A percentile compares a stretch with the other conserved stretches of the same genome.
phyloP scores from a whole-genome alignment of 2,329 filamentous ascomycete genomes.

The Atkinsonella hypoxylon region DNA sequence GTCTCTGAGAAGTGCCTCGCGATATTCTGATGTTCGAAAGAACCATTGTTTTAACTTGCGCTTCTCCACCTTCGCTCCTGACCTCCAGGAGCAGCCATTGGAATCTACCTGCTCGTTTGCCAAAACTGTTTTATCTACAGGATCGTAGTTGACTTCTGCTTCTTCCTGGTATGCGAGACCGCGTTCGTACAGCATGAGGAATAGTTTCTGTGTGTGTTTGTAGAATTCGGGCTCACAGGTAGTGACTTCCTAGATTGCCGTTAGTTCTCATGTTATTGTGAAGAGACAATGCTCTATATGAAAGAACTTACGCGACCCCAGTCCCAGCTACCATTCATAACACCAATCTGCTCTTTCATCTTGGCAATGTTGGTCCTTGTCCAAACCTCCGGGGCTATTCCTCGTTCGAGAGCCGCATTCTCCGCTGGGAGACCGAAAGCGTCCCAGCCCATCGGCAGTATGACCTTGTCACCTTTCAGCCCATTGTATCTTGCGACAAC shows the following conservation, averaged over 20 bases:
- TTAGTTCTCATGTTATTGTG: background rate
- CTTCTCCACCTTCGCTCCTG: conserved; percentile 74
- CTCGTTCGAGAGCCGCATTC: conserved; percentile 78
- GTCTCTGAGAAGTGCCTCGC: conserved; percentile 59
- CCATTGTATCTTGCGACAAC: conserved; percentile 65
- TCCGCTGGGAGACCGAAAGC: conserved; percentile 84
- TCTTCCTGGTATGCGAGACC: conserved; percentile 75
- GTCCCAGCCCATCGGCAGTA: conserved; percentile 93
- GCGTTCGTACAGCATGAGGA: conserved; percentile 61
- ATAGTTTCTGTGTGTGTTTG: conserved; percentile 79
- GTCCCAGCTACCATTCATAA: conserved; percentile 74
- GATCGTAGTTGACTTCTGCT: conserved; percentile 81
- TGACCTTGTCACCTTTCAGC: conserved; percentile 61
- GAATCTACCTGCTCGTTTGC: conserved; percentile 91
- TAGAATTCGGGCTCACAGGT: conserved; percentile 82
- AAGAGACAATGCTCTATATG: background rate
- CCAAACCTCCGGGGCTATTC: conserved; percentile 67
- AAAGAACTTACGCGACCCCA: conserved; percentile 61
- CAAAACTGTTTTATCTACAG: conserved; percentile 77
- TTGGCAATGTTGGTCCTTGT: conserved; percentile 67
- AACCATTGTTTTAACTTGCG: conserved; percentile 79
- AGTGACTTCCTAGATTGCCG: conserved; percentile 54
- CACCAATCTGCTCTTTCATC: conserved; percentile 72
- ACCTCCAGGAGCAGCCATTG: conserved; percentile 76
- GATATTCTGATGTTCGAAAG: conserved; percentile 69